A percentile compares a stretch with the other conserved stretches of the same genome.
Conservation (phyloP, 352 stramenopile genomes). For the Pythium periplocum region DNA sequence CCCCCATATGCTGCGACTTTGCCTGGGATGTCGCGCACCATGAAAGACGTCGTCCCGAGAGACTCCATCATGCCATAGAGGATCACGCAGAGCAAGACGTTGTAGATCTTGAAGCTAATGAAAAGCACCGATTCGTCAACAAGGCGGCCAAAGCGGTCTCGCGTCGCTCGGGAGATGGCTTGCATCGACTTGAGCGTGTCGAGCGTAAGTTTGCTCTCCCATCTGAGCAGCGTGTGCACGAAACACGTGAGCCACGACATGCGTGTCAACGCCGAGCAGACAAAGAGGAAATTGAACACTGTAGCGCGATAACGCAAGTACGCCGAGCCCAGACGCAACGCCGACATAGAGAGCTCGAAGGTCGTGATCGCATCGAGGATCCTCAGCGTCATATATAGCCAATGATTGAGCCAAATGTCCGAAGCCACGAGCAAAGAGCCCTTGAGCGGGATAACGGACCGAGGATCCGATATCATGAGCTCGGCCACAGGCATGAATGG, state of each 20-base stretch:
- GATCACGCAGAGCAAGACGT: constrained; percentile 35
- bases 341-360: constrained; percentile 35
- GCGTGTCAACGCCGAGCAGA: constrained; percentile 36
- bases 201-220: constrained; percentile 24
- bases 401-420: constrained; percentile 66
- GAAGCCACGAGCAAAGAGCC: constrained; percentile 46
- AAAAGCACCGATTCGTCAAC: constrained; percentile 44
- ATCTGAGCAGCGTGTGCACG: constrained; percentile 28
- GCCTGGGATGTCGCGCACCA: constrained; percentile 24
- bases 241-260: constrained; percentile 64
- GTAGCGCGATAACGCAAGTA: constrained; percentile 45
- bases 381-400: constrained; percentile 54
- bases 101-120: constrained; percentile 57
- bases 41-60: constrained; percentile 33
- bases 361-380: constrained; percentile 44
- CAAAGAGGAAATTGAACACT: constrained; percentile 53
- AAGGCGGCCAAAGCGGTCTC: constrained; percentile 36
- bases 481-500: constrained; percentile 39
- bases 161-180: constrained; percentile 23
- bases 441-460: constrained; percentile 41
- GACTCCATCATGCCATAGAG: constrained; percentile 34
- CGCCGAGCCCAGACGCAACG: constrained; percentile 40
- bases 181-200: constrained; percentile 26
- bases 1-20: constrained; percentile 39
- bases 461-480: constrained; percentile 27